Evolutionary conservation across 768 basidiomycete species (phyloP), one percentile per base, ranked within the genome.

Genomic region (Hemileccinum rubropunctum): DNA sequence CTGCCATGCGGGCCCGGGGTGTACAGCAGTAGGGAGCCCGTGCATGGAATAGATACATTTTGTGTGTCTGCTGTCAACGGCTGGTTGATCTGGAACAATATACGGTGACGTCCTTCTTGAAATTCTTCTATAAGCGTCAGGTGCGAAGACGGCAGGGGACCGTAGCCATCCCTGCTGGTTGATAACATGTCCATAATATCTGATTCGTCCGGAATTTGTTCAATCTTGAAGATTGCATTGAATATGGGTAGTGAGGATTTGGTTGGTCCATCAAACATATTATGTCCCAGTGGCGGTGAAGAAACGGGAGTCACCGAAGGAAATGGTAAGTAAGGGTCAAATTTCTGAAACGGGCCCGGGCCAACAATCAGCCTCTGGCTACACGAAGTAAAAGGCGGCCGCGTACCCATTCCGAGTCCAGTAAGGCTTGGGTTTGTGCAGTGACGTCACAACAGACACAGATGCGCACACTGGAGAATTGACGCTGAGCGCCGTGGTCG

Each of bases 391-490:
- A 28, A 28, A 28, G 27, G 4, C 27, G 4, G 27, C 27, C 27
- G 27, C 9, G 9, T 28, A 28, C 27, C 27, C 27, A 28, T 28
- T 28, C 27, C 27, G 9, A 28, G 27, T 28, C 27, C 27, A 28
- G 5, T 28, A 28, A 9, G 27, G 27, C 27, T 9, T 28, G 27
- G 5, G 27, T 28, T 28, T 28, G 27, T 9, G 27, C 27, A 5
- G 27, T 28, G 27, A 2, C 28, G 13, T 18, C 13, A 27, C 42
- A 38, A 27, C 35, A 20, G 15, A 52, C n/a, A n/a, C 4, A 30
- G 27, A 48, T 38, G n/a, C 30, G 28, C 20, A 52, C 47, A 13
- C 27, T 30, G 6, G 45, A 47, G 39, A 51, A 51, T 14, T 17
- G 33, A 12, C 17, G 35, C 17, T 43, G 39, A 27, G 36, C 17